Evolutionary conservation across 768 basidiomycete genomes (phyloP).

Genomic region (Tylopilus cervinicoccineus): DNA sequence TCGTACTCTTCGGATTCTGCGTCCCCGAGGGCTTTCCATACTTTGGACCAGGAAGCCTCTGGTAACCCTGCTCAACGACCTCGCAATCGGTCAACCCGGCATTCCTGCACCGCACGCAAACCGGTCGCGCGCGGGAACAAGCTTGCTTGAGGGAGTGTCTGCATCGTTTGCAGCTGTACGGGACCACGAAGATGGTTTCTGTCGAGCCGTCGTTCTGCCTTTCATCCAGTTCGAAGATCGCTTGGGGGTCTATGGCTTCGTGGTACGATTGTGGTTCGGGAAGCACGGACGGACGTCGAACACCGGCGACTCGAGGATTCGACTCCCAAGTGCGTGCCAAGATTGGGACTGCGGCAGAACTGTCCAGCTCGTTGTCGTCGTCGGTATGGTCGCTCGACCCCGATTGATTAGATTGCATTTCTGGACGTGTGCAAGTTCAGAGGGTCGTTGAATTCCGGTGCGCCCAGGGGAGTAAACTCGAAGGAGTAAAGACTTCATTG

Average conservation of each 20-base stretch:
- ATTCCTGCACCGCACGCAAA: slow-evolving; percentile 23
- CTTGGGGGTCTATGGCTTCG: slow-evolving; percentile 12
- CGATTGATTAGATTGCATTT: slow-evolving; percentile 9
- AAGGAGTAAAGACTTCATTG: too few relatives aligned
- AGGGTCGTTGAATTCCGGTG: not conserved
- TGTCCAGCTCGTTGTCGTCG: not conserved
- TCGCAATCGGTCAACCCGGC: not conserved
- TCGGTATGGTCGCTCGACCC: not conserved
- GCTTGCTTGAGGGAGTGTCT: not conserved
- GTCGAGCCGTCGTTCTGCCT: slow-evolving; percentile 3
- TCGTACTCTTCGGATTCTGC: not conserved
- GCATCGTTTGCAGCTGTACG: slow-evolving; percentile 20
- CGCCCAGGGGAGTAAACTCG: too few relatives aligned
- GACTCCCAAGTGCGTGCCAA: slow-evolving; percentile 22
- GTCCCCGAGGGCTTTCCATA: not conserved
- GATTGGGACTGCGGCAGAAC: slow-evolving; percentile 6
- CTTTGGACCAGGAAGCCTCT: slow-evolving; percentile 26
- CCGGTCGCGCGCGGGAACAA: slow-evolving; percentile 26
- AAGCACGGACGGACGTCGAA: slow-evolving; percentile 25
- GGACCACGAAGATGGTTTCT: slow-evolving; percentile 20
- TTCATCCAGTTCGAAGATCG: slow-evolving; percentile 28
- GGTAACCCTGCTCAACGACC: slow-evolving; percentile 8
- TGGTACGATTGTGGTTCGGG: slow-evolving; percentile 20
- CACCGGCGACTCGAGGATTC: too few relatives aligned
- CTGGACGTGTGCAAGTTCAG: not conserved